Percentiles rank a stretch among this genome's conserved stretches.
Conservation (phyloP, 306 rosid genomes). For the Begonia masoniana region DNA sequence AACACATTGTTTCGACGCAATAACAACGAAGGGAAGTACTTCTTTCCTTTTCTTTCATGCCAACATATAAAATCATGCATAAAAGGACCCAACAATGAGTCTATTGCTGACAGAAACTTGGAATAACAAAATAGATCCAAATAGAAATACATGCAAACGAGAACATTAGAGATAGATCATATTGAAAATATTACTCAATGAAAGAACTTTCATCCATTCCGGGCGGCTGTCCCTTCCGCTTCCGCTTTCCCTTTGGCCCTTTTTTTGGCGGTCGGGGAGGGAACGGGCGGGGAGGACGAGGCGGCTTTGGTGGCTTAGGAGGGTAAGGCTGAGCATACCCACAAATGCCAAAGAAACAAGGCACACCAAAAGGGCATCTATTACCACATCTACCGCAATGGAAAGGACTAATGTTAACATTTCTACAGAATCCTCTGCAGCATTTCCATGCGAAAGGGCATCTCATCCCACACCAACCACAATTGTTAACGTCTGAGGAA, state of each 20-base stretch:
- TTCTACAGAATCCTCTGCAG: constrained; percentile 34
- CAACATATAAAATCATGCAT: no score
- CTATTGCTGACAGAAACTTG: no score
- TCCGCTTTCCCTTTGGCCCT: background rate
- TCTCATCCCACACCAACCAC: constrained; percentile 35
- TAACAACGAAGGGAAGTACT: no score
- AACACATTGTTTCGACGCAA: no score
- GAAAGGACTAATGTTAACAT: constrained; percentile 23
- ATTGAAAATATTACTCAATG: no score
- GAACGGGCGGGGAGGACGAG: background rate
- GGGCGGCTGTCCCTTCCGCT: background rate
- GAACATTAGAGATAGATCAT: no score
- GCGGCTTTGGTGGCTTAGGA: background rate
- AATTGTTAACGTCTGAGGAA: constrained; percentile 28
- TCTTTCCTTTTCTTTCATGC: no score
- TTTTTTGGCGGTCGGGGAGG: background rate
- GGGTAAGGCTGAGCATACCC: constrained; percentile 24
- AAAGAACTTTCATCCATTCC: background rate
- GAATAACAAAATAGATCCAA: no score
- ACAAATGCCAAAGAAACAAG: constrained; percentile 53
- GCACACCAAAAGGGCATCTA: constrained; percentile 26
- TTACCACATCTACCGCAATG: constrained; percentile 69
- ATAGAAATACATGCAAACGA: no score
- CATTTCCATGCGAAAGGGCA: constrained; percentile 44
- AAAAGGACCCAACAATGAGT: no score